phyloP scores from a whole-genome alignment of 441 rosid genomes.

The Arabidopsis lyrata region DNA sequence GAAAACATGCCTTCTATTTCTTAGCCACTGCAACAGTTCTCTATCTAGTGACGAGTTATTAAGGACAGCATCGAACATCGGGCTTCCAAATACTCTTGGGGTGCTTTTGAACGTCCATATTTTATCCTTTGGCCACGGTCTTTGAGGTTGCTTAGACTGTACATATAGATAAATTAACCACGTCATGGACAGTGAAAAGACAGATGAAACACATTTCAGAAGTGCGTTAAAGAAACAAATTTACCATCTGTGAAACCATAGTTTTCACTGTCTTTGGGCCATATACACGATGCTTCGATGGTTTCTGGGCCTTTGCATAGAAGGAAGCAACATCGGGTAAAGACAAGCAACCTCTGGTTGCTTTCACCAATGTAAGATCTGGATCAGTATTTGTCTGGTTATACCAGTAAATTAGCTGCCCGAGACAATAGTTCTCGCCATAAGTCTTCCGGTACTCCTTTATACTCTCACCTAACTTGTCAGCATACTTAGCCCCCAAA shows the following conservation, averaged over 20 bases:
- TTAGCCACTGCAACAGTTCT: slow-evolving; percentile 91
- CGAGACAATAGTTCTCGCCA: slow-evolving; percentile 95
- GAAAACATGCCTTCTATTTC: slow-evolving; percentile 72
- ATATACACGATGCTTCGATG: slow-evolving; percentile 82
- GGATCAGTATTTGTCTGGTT: slow-evolving; percentile 86
- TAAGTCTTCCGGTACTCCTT: slow-evolving; percentile 88
- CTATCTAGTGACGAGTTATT: slow-evolving; percentile 63
- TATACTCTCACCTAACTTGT: slow-evolving; percentile 71
- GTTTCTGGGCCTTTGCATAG: slow-evolving; percentile 88
- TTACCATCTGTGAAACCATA: slow-evolving; percentile 92
- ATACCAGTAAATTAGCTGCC: slow-evolving; percentile 98
- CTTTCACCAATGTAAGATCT: slow-evolving; percentile 74
- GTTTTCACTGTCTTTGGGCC: slow-evolving; percentile 79
- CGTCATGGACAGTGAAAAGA: slow-evolving; percentile 12
- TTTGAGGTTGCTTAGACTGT: slow-evolving; percentile 90
- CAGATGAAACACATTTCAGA: slow-evolving; percentile 13
- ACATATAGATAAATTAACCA: slow-evolving; percentile 13
- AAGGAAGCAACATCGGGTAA: slow-evolving; percentile 89
- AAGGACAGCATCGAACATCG: slow-evolving; percentile 85
- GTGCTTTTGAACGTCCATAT: slow-evolving; percentile 82
- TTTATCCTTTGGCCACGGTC: slow-evolving; percentile 93
- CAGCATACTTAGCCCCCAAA: slow-evolving; percentile 85
- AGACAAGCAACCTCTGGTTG: slow-evolving; percentile 91
- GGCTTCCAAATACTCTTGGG: slow-evolving; percentile 81
- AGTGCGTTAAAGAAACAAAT: slow-evolving; percentile 35